A percentile compares a stretch with the other conserved stretches of the same genome.
These are phyloP conservation scores for Kwoniella pini DNA, from an alignment of 768 basidiomycete genomes.

Conservation along the genomic window DNA sequence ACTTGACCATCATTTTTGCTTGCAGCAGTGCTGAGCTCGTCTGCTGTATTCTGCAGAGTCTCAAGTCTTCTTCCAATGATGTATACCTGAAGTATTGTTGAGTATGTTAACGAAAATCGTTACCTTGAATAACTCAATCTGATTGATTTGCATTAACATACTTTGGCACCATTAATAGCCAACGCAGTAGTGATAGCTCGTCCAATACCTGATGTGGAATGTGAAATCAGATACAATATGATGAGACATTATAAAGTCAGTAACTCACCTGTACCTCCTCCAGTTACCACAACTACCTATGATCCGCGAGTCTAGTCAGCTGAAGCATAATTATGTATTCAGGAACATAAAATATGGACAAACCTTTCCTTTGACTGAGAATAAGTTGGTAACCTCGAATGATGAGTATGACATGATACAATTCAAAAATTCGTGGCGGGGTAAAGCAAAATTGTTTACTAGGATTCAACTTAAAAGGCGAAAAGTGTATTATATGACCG, in stretches of 20 bases:
- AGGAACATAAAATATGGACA: background rate
- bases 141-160: background rate
- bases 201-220: slow-evolving; percentile 41
- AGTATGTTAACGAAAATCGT: too few relatives aligned
- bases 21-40: slow-evolving; percentile 41
- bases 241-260: background rate
- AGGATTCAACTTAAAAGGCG: too few relatives aligned
- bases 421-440: background rate
- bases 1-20: slow-evolving; percentile 28
- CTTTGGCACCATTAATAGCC: slow-evolving; percentile 49
- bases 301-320: background rate
- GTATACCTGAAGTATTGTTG: slow-evolving; percentile 32
- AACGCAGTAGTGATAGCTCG: slow-evolving; percentile 45
- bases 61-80: slow-evolving; percentile 49
- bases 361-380: slow-evolving; percentile 49
- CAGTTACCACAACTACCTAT: slow-evolving; percentile 47
- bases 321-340: background rate
- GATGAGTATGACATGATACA: slow-evolving; percentile 15
- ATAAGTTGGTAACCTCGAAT: slow-evolving; percentile 28
- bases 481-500: too few relatives aligned
- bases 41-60: slow-evolving; percentile 35
- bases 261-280: slow-evolving; percentile 44
- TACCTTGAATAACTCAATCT: background rate
- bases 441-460: too few relatives aligned
- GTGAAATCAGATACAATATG: too few relatives aligned